These are phyloP conservation scores for Parathielavia appendiculata DNA, from an alignment of 495 filamentous ascomycete genomes.

Conservation along the genomic window DNA sequence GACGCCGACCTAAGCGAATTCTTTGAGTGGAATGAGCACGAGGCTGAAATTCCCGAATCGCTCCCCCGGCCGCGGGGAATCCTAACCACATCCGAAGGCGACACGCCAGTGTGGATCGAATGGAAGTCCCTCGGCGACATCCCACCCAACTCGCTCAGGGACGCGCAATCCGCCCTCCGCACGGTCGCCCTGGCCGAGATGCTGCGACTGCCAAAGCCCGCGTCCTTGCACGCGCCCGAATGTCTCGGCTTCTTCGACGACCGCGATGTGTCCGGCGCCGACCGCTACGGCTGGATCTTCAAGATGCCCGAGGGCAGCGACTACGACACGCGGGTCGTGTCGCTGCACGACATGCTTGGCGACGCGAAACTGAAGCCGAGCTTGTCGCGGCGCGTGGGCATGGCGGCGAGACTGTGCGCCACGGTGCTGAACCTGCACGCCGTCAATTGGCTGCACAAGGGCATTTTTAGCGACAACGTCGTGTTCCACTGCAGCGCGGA, in stretches of 20 bases:
- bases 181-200: constrained; percentile 31
- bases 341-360: constrained; percentile 25
- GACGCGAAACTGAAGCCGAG: constrained; percentile 3
- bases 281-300: constrained; percentile 31
- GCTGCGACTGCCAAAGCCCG: constrained; percentile 29
- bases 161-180: constrained; percentile 23
- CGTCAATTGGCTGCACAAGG: constrained; percentile 57
- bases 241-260: constrained; percentile 34
- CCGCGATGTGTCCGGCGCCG: constrained; percentile 12
- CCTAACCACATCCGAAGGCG: constrained; percentile 12
- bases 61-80: constrained; percentile 23
- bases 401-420: constrained; percentile 25
- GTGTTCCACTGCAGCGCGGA: constrained; percentile 37
- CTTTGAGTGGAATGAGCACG: constrained; percentile 20
- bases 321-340: constrained; percentile 20
- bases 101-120: constrained; percentile 32
- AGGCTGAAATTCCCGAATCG: constrained; percentile 8
- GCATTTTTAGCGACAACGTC: constrained; percentile 48
- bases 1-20: background rate
- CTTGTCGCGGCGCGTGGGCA: constrained; percentile 20
- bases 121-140: constrained; percentile 26
- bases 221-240: constrained; percentile 21
- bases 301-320: constrained; percentile 20
- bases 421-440: constrained; percentile 42
- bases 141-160: constrained; percentile 10